Percentiles rank a stretch among this genome's conserved stretches.
These are phyloP conservation scores for Boletus huronensis DNA, from an alignment of 768 basidiomycete species.

Conservation along the genomic window DNA sequence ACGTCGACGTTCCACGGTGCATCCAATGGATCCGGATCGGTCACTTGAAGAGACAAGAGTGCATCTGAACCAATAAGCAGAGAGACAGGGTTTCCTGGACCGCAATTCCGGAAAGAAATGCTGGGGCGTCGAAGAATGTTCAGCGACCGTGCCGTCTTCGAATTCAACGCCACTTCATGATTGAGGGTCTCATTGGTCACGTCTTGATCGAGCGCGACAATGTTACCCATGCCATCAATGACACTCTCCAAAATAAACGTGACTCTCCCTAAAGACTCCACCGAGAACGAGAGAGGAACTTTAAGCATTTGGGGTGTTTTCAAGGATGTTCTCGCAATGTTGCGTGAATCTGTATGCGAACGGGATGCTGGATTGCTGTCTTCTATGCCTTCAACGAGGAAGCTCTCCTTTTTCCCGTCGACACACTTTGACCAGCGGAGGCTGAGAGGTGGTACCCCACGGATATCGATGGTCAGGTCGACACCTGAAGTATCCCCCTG, in stretches of 20 bases:
- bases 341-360: constrained; percentile 22
- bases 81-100: constrained; percentile 63
- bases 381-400: constrained; percentile 83
- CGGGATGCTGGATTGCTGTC: constrained; percentile 42
- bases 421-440: constrained; percentile 72
- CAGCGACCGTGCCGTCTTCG: constrained; percentile 56
- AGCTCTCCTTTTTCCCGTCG: constrained; percentile 63
- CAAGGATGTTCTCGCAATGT: constrained; percentile 20
- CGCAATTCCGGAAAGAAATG: constrained; percentile 71
- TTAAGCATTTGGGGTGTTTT: constrained; percentile 52
- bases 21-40: constrained; percentile 57
- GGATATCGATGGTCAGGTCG: constrained; percentile 59
- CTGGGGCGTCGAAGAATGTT: constrained; percentile 68
- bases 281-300: constrained; percentile 64
- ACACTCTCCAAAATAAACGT: constrained; percentile 77
- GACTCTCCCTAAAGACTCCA: constrained; percentile 63
- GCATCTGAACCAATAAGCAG: constrained; percentile 70
- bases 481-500: constrained; percentile 59
- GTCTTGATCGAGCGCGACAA: constrained; percentile 46
- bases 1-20: constrained; percentile 66
- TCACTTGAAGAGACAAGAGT: constrained; percentile 49
- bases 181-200: constrained; percentile 17
- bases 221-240: constrained; percentile 79
- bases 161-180: constrained; percentile 33
- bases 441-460: constrained; percentile 73